Conservation (phyloP, 139 green algal genomes). For the Micromonas pusilla region DNA sequence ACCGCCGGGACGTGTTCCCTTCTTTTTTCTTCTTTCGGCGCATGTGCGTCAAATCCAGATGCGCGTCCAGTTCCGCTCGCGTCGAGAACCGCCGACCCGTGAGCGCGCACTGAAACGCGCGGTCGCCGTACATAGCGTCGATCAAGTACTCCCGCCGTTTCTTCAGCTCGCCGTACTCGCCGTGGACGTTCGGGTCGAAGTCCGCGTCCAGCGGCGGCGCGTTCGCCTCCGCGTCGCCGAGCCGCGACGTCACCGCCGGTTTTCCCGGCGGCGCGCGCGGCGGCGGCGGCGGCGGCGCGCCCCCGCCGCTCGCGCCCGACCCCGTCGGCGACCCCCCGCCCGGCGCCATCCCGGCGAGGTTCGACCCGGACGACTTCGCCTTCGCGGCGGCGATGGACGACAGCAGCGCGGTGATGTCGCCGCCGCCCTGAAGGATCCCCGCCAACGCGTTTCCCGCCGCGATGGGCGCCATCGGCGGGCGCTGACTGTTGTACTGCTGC, state of each 20-base stretch:
- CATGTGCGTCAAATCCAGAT: slow-evolving; percentile 13
- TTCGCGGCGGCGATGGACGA: neutral
- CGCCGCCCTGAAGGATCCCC: neutral
- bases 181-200: neutral
- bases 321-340: neutral
- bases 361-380: too few species aligned
- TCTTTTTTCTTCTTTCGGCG: neutral
- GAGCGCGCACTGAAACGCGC: slow-evolving; percentile 1
- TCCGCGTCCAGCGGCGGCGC: slow-evolving; percentile 2
- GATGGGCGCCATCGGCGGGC: neutral
- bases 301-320: neutral
- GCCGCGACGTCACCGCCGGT: too few species aligned
- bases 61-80: neutral
- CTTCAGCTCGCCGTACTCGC: neutral
- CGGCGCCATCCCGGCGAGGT: too few species aligned
- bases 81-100: slow-evolving; percentile 4
- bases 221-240: neutral
- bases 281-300: too few species aligned
- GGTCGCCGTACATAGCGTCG: slow-evolving; percentile 6
- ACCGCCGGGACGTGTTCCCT: neutral
- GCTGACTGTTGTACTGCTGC: too few species aligned
- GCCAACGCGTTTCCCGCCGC: neutral
- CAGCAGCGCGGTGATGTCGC: neutral
- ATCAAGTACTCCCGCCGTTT: slow-evolving; percentile 4
- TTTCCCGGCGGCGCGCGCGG: neutral